Percentiles rank a stretch among this genome's conserved stretches.
Conservation (phyloP, 805 yeast species). For the Candida michaelii region DNA sequence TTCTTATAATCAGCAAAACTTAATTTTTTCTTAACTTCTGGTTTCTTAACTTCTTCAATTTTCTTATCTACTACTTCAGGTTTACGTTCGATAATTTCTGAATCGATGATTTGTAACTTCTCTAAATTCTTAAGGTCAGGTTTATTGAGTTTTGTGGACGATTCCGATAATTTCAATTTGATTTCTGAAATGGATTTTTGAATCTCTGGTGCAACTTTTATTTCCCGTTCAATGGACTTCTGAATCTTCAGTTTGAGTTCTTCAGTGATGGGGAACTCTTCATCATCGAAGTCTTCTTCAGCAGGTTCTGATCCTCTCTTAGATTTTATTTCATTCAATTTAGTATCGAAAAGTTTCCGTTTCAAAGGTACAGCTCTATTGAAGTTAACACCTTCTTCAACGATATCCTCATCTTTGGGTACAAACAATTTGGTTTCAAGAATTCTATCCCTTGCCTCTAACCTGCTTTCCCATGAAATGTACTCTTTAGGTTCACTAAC, state of each 20-base stretch:
- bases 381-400: slow-evolving; percentile 10
- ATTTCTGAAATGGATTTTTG: slow-evolving; percentile 15
- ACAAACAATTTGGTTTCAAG: slow-evolving; percentile 11
- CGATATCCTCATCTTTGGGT: slow-evolving; percentile 1
- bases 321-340: neutral
- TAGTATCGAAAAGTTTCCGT: neutral
- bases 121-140: slow-evolving; percentile 6
- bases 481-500: slow-evolving; percentile 30
- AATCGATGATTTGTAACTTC: slow-evolving; percentile 6
- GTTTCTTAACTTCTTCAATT: slow-evolving; percentile 11
- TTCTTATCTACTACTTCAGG: slow-evolving; percentile 8
- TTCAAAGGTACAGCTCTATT: slow-evolving; percentile 5
- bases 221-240: slow-evolving; percentile 13
- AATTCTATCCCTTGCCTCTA: slow-evolving; percentile 29
- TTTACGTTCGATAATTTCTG: slow-evolving; percentile 3
- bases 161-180: slow-evolving; percentile 12
- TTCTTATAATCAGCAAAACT: slow-evolving; percentile 76
- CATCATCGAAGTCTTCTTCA: neutral
- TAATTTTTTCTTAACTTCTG: slow-evolving; percentile 45
- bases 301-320: neutral
- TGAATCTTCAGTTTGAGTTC: slow-evolving; percentile 13
- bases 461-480: slow-evolving; percentile 37
- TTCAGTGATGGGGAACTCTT: slow-evolving; percentile 9
- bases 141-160: neutral
- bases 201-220: slow-evolving; percentile 14